Conservation (phyloP, 169 alveolate species). For the Plasmodium vinckei region DNA sequence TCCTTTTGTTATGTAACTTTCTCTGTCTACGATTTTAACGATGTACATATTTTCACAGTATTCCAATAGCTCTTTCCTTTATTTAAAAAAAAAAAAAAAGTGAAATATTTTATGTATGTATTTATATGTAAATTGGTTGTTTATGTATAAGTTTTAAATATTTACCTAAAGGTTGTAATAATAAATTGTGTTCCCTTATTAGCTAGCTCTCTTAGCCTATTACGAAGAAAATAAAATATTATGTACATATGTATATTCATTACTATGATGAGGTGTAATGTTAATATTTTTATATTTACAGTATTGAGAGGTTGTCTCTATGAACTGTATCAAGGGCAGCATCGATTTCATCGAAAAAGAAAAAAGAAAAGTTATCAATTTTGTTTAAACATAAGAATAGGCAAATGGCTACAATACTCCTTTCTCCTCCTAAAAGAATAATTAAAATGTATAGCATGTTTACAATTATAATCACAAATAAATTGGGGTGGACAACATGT, state of each 20-base stretch:
- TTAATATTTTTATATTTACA: conserved; percentile 20
- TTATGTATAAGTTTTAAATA: neutral
- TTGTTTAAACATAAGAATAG: conserved; percentile 60
- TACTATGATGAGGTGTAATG: neutral
- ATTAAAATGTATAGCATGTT: neutral
- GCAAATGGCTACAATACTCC: conserved; percentile 73
- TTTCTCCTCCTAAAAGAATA: conserved; percentile 68
- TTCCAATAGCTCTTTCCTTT: conserved; percentile 69
- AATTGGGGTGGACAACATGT: neutral
- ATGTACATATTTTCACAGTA: conserved; percentile 72
- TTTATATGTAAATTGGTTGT: neutral
- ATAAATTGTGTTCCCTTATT: conserved; percentile 70
- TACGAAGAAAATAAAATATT: conserved; percentile 6
- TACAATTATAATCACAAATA: neutral
- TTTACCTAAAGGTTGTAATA: conserved; percentile 71
- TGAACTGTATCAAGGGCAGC: conserved; percentile 74
- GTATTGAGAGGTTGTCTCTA: conserved; percentile 66
- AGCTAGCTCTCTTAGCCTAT: conserved; percentile 68
- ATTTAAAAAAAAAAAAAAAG: conserved; percentile 17
- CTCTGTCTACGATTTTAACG: conserved; percentile 61
- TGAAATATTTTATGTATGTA: neutral
- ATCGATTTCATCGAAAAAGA: conserved; percentile 76
- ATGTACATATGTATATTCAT: neutral
- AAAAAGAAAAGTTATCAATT: conserved; percentile 74
- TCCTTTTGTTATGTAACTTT: conserved; percentile 67